These are phyloP conservation scores for Radiomyces spectabilis DNA, from an alignment of 192 early-diverging fungal species.

Conservation along the genomic window DNA sequence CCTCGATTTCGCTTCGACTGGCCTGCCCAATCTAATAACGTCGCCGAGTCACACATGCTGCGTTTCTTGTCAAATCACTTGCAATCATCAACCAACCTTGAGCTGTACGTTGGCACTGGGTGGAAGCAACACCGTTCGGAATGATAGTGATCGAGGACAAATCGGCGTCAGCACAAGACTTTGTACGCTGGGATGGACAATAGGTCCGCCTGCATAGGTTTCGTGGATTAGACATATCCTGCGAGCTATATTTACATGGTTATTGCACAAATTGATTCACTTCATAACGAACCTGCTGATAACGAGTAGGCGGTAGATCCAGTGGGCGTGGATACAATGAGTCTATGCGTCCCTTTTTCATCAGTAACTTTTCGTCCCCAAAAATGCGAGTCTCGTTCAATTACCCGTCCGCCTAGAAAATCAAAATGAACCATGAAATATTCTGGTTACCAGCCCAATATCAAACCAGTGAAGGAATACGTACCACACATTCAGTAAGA, in stretches of 20 bases:
- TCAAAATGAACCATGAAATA: too few relatives aligned
- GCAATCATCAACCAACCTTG: conserved; percentile 29
- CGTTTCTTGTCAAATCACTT: not conserved
- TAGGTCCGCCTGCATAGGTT: conserved; percentile 53
- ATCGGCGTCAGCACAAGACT: conserved; percentile 70
- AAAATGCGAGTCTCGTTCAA: too few relatives aligned
- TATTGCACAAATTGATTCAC: not conserved
- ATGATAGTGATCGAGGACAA: conserved; percentile 78
- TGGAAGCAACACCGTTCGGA: conserved; percentile 77
- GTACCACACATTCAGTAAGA: conserved; percentile 74
- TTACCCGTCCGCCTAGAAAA: too few relatives aligned
- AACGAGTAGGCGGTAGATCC: conserved; percentile 90
- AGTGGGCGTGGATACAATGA: conserved; percentile 83
- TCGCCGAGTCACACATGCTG: not conserved
- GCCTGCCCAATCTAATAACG: conserved; percentile 39
- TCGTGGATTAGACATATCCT: not conserved
- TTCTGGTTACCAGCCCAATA: too few relatives aligned
- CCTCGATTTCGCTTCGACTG: conserved; percentile 59
- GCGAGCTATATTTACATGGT: not conserved
- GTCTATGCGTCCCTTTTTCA: conserved; percentile 33
- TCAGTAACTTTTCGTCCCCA: too few relatives aligned
- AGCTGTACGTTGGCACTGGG: conserved; percentile 54
- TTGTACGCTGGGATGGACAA: conserved; percentile 73
- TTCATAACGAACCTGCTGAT: conserved; percentile 45
- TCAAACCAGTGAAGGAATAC: conserved; percentile 27